Conservation (phyloP, 306 rosid genomes). For the Quercus variabilis region DNA sequence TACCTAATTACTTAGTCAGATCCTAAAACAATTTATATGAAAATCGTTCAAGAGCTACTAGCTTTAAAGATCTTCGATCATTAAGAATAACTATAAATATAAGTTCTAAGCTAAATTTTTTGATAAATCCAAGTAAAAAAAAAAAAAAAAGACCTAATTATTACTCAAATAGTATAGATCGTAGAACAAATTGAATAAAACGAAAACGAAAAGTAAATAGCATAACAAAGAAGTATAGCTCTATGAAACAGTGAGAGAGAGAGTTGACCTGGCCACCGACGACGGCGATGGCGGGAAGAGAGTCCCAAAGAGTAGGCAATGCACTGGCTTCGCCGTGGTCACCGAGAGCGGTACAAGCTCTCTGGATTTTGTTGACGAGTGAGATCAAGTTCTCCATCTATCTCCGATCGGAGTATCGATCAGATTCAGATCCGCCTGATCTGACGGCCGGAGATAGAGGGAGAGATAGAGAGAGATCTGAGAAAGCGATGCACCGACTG, state of each 20-base stretch:
- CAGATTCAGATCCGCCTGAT: constrained; percentile 41
- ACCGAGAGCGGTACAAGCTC: constrained; percentile 95
- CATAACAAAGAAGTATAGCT: no score
- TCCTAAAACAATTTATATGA: no score
- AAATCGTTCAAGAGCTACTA: no score
- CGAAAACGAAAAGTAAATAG: no score
- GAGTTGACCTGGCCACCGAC: constrained; percentile 93
- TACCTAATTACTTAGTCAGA: no score
- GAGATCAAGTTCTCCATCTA: constrained; percentile 87
- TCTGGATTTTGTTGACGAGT: constrained; percentile 86
- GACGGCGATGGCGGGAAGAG: constrained; percentile 93
- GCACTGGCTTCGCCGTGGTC: constrained; percentile 88
- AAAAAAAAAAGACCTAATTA: no score
- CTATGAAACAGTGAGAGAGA: background rate
- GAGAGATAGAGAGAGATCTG: background rate
- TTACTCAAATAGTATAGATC: no score
- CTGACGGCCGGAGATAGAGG: constrained; percentile 20
- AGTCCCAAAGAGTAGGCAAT: constrained; percentile 91
- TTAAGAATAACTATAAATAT: no score
- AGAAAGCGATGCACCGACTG: background rate
- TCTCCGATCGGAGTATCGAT: constrained; percentile 13
- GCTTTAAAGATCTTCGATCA: no score
- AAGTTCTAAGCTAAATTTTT: no score
- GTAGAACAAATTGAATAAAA: no score
- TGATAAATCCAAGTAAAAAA: no score